Evolutionary conservation across 106 monocot genomes (phyloP).

Genomic region (Dendrobium chrysotoxum): DNA sequence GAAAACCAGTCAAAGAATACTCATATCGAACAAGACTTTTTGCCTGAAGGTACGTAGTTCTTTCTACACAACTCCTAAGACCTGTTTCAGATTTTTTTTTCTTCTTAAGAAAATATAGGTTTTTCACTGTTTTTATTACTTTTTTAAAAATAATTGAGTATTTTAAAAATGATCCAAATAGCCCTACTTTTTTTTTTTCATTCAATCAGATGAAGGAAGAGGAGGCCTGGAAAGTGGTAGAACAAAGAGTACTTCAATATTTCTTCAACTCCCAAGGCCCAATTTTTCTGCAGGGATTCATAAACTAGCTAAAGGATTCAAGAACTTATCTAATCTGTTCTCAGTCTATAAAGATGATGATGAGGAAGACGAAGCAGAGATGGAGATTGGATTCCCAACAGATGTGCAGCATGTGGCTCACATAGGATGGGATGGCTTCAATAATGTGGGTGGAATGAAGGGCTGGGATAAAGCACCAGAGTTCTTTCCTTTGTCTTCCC

Average conservation of each 20-base stretch:
- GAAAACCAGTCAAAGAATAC: slow-evolving; percentile 27
- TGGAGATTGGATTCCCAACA: slow-evolving; percentile 57
- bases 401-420: slow-evolving; percentile 65
- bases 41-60: slow-evolving; percentile 18
- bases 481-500: slow-evolving; percentile 26
- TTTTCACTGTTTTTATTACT: no score
- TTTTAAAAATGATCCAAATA: no score
- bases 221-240: neutral
- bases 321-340: slow-evolving; percentile 51
- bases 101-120: no score
- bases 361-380: slow-evolving; percentile 43
- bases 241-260: slow-evolving; percentile 17
- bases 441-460: slow-evolving; percentile 24
- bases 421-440: slow-evolving; percentile 53
- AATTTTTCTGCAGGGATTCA: slow-evolving; percentile 28
- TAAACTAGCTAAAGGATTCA: slow-evolving; percentile 51
- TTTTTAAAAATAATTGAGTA: no score
- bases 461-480: slow-evolving; percentile 23
- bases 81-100: neutral
- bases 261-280: slow-evolving; percentile 15
- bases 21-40: slow-evolving; percentile 13
- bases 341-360: slow-evolving; percentile 30
- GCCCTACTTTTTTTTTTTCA: no score
- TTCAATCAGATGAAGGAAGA: neutral
- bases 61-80: neutral